Base-by-base conservation (phyloP, 2,329 filamentous ascomycete genomes). In the Grosmannia huntii region DNA sequence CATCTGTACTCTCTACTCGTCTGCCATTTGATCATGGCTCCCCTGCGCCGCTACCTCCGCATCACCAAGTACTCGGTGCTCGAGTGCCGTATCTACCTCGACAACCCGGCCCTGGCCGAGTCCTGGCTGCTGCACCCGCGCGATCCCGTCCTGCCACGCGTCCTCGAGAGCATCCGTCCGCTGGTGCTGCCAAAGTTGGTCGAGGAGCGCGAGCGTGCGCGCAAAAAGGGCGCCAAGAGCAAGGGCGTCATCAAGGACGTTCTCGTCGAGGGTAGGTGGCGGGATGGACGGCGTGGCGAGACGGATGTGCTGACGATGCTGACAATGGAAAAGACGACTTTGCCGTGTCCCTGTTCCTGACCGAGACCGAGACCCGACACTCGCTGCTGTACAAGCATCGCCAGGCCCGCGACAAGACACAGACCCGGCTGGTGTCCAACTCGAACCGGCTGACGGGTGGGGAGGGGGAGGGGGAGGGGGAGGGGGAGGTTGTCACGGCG, bases 1-100 rank as follows among this genome's bases (percentile, higher is more conserved):
- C n/a, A n/a, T n/a, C n/a, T n/a, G n/a, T n/a, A n/a, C n/a, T n/a
- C n/a, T n/a, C n/a, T n/a, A n/a, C n/a, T n/a, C 28, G 28, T 28
- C 28, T 28, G 28, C 28, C 28, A 28, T 28, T 4, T 38, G 12
- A 14, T 16, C 14, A 96, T 96, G 91, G 87, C 90, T 14, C 91
- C 91, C 12, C 83, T 96, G 53, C 84, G 91, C 60, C 83, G 91
- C 66, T 96, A 97, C 69, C 79, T 97, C 58, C 84, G 92, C 56
- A 95, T 97, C 65, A 92, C 88, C 58, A 91, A 92, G 68, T 89
- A 90, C 71, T 96, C 92, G 5, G 90, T 96, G 36, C 80, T 99
- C n/a, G 94, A 99, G 78, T 90, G 89, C 63, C 90, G 91, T 63
- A 94, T 99, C 64, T 97, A 97, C 71, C 83, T 96, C 53, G 92